Conservation (phyloP, 1,284 basidiomycete genomes). For the Cystobasidiaceae sp. region DNA sequence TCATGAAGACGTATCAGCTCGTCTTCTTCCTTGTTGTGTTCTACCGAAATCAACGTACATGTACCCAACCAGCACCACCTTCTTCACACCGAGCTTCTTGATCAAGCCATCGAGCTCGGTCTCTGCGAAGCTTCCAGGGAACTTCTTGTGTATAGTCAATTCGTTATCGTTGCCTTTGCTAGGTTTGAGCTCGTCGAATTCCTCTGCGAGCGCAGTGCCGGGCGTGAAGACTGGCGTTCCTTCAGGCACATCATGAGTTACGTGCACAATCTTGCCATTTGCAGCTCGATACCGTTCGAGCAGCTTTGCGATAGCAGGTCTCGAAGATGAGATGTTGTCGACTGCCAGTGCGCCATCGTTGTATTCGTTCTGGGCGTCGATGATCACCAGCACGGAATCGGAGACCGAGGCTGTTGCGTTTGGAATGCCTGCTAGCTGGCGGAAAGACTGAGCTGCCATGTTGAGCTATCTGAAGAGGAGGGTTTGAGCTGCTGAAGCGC, state of each 20-base stretch:
- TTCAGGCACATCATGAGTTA: constrained; percentile 18
- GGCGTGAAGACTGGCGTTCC: constrained; percentile 30
- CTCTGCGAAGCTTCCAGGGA: constrained; percentile 25
- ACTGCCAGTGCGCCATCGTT: constrained; percentile 18
- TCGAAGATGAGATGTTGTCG: background rate
- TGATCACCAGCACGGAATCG: constrained; percentile 27
- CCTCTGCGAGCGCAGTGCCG: constrained; percentile 12
- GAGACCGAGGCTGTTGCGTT: constrained; percentile 18
- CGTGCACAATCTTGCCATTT: constrained; percentile 19
- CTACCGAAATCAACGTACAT: background rate
- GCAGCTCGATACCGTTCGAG: constrained; percentile 14
- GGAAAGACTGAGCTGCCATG: constrained; percentile 26
- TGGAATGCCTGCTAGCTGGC: constrained; percentile 30
- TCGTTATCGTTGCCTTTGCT: constrained; percentile 3
- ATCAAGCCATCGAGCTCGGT: constrained; percentile 24
- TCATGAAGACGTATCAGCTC: background rate
- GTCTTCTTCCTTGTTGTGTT: background rate
- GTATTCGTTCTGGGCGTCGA: constrained; percentile 30
- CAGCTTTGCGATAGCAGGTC: constrained; percentile 14
- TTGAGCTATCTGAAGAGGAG: background rate
- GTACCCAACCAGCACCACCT: constrained; percentile 18
- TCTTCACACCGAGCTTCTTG: constrained; percentile 13
- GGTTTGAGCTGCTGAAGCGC: no score
- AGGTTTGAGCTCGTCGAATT: constrained; percentile 22
- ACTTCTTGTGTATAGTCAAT: constrained; percentile 15